Evolutionary conservation across 768 basidiomycete species (phyloP).

Genomic region (Tulasnella sp.): DNA sequence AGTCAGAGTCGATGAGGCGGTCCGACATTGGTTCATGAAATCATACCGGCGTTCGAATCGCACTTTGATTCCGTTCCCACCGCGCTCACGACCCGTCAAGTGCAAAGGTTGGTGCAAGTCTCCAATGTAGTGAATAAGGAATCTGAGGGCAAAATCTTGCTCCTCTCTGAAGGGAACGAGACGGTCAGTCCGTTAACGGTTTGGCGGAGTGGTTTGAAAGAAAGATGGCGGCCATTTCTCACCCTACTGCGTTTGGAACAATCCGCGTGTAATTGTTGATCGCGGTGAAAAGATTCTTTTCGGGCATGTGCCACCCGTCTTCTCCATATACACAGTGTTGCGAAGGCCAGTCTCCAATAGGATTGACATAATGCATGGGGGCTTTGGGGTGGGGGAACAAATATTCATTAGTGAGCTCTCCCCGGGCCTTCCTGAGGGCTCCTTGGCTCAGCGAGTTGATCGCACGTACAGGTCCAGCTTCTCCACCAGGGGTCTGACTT

Average conservation of each 20-base stretch:
- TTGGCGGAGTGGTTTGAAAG: background rate
- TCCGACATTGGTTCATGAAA: background rate
- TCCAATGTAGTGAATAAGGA: constrained; percentile 88
- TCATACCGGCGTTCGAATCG: constrained; percentile 57
- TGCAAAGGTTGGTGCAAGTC: constrained; percentile 95
- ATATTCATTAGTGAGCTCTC: background rate
- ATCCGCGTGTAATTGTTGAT: constrained; percentile 24
- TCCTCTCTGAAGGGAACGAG: constrained; percentile 34
- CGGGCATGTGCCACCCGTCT: constrained; percentile 62
- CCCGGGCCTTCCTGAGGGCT: background rate
- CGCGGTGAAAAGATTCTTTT: constrained; percentile 62
- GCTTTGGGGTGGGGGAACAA: constrained; percentile 32
- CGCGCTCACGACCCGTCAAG: constrained; percentile 78
- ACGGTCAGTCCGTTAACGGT: background rate
- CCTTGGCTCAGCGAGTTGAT: background rate
- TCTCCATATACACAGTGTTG: constrained; percentile 70
- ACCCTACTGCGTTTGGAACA: constrained; percentile 11
- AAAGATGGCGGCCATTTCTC: background rate
- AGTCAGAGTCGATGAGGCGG: background rate
- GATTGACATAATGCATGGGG: constrained; percentile 70
- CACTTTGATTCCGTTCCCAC: constrained; percentile 76
- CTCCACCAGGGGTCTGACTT: constrained; percentile 38
- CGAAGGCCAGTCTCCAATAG: constrained; percentile 70
- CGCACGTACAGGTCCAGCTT: constrained; percentile 25
- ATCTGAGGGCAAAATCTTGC: constrained; percentile 81